Percentiles rank a stretch among this genome's conserved stretches.
Evolutionary conservation across 2,329 filamentous ascomycete genomes (phyloP).

Genomic region (Paecilomyces dactylethromorphus): DNA sequence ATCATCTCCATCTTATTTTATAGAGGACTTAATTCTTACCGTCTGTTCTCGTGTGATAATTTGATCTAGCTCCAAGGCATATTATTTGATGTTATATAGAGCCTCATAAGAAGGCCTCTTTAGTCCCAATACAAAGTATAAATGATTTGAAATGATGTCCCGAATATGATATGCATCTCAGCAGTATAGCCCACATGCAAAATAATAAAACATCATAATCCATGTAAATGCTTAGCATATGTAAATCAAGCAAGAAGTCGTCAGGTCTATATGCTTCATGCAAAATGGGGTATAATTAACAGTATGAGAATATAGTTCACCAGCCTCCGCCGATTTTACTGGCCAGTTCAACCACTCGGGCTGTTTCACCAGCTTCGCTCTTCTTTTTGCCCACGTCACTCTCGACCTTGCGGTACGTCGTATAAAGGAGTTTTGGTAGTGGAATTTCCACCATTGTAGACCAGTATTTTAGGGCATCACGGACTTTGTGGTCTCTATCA

Average conservation of each 20-base stretch:
- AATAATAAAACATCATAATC: background rate
- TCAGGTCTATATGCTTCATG: background rate
- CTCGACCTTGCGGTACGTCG: slow-evolving; percentile 84
- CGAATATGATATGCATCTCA: background rate
- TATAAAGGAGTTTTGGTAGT: slow-evolving; percentile 68
- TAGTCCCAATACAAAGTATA: too few relatives aligned
- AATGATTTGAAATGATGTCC: too few relatives aligned
- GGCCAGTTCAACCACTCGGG: slow-evolving; percentile 80
- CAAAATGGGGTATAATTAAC: background rate
- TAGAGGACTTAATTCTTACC: too few relatives aligned
- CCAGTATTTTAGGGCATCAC: slow-evolving; percentile 70
- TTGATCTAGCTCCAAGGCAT: too few relatives aligned
- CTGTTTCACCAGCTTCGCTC: slow-evolving; percentile 55
- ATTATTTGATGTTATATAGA: too few relatives aligned
- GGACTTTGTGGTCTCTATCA: slow-evolving; percentile 39
- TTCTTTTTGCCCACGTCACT: slow-evolving; percentile 84
- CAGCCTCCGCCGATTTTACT: slow-evolving; percentile 90
- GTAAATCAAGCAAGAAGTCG: background rate
- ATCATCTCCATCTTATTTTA: too few relatives aligned
- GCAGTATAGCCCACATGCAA: too few relatives aligned
- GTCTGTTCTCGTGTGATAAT: too few relatives aligned
- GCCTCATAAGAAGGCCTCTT: too few relatives aligned
- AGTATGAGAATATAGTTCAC: slow-evolving; percentile 46
- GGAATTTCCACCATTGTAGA: slow-evolving; percentile 62
- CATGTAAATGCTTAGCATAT: background rate